Evolutionary conservation across 1,139 yeast species (phyloP).

Genomic region (Saccharomyces hybrid): DNA sequence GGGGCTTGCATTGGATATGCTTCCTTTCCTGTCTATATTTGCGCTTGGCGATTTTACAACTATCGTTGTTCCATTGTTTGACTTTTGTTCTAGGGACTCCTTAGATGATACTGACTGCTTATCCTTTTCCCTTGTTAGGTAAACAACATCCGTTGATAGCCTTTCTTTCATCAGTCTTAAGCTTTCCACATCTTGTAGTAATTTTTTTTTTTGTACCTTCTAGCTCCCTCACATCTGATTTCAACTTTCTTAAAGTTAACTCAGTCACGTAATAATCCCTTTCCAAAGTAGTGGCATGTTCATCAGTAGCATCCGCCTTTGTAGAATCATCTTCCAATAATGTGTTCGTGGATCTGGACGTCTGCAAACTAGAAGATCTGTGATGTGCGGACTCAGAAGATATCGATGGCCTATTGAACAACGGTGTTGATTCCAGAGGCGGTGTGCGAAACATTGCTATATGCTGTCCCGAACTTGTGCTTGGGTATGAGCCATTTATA

Average conservation of each 20-base stretch:
- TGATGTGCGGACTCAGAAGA: not conserved
- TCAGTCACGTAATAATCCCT: slow-evolving; percentile 15
- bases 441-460: not conserved
- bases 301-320: not conserved
- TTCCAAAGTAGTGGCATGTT: not conserved
- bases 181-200: slow-evolving; percentile 22
- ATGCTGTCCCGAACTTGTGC: not conserved
- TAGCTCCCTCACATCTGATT: slow-evolving; percentile 31
- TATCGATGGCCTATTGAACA: not conserved
- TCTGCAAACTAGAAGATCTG: not conserved
- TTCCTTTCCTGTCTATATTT: slow-evolving; percentile 12
- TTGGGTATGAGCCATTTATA: not conserved
- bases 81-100: slow-evolving; percentile 3
- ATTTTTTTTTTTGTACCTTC: slow-evolving; percentile 22
- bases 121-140: slow-evolving; percentile 20
- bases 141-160: slow-evolving; percentile 32
- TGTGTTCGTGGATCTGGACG: not conserved
- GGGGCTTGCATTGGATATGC: slow-evolving; percentile 6
- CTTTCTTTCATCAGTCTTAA: slow-evolving; percentile 27
- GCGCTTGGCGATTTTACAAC: not conserved
- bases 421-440: not conserved
- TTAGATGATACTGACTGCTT: slow-evolving; percentile 8
- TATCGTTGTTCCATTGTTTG: not conserved
- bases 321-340: not conserved
- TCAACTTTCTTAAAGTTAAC: slow-evolving; percentile 30